Percentiles rank a stretch among this genome's conserved stretches.
phyloP scores from a whole-genome alignment of 305 asterid genomes.

The Striga hermonthica region DNA sequence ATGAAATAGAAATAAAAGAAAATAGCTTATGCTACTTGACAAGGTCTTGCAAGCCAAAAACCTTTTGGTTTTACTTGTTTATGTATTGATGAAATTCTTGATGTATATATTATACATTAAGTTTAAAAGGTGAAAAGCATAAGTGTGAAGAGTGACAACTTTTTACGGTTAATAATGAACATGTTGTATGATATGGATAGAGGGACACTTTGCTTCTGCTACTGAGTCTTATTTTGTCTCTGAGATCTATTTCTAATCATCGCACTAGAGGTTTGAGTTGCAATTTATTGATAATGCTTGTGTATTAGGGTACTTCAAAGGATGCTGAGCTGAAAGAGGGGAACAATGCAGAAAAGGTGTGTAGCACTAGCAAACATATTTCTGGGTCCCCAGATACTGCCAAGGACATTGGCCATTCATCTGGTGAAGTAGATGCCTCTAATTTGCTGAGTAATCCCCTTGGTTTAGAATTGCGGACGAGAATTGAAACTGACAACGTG shows the following conservation, averaged over 20 bases:
- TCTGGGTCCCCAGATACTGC: slow-evolving; percentile 49
- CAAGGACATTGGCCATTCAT: slow-evolving; percentile 44
- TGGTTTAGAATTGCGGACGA: slow-evolving; percentile 44
- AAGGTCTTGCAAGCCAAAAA: slow-evolving; percentile 3
- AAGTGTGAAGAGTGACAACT: slow-evolving; percentile 4
- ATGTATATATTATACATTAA: slow-evolving; percentile 1
- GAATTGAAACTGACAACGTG: slow-evolving; percentile 44
- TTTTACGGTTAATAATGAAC: slow-evolving; percentile 7
- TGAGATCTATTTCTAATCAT: slow-evolving; percentile 8
- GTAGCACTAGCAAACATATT: slow-evolving; percentile 42
- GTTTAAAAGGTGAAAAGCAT: slow-evolving; percentile 15
- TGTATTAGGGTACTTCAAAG: slow-evolving; percentile 64
- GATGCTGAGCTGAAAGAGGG: slow-evolving; percentile 66
- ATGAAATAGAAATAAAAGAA: background rate
- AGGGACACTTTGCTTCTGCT: background rate
- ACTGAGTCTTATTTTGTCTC: slow-evolving; percentile 17
- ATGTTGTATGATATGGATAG: slow-evolving; percentile 14
- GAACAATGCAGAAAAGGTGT: slow-evolving; percentile 47
- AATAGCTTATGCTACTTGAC: slow-evolving; percentile 18
- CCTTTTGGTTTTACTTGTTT: slow-evolving; percentile 1
- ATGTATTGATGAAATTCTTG: slow-evolving; percentile 7
- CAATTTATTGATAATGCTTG: slow-evolving; percentile 28
- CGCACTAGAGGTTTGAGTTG: slow-evolving; percentile 14
- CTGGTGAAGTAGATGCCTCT: slow-evolving; percentile 50
- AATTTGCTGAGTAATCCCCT: slow-evolving; percentile 35